These are phyloP conservation scores for Setaria italica DNA, from an alignment of 202 grass and related monocot species.

Conservation along the genomic window DNA sequence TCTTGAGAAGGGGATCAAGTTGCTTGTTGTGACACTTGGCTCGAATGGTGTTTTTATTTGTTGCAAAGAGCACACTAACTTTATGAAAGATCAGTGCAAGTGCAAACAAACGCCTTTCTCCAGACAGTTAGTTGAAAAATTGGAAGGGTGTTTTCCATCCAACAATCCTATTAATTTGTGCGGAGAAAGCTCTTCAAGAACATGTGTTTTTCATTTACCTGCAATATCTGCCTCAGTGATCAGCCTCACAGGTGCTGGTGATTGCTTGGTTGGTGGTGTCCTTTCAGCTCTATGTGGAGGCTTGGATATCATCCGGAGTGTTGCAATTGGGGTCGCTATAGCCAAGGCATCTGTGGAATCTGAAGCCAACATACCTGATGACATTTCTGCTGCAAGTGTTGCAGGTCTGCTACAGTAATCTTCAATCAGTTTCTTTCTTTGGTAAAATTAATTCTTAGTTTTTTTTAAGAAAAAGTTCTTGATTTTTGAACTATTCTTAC, in stretches of 20 bases:
- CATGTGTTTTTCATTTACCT: constrained; percentile 79
- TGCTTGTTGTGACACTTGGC: constrained; percentile 87
- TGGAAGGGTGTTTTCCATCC: constrained; percentile 40
- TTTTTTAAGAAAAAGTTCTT: too few relatives aligned
- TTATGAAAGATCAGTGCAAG: constrained; percentile 49
- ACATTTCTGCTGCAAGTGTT: constrained; percentile 54
- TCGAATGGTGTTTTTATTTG: constrained; percentile 82
- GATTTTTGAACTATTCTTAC: not conserved
- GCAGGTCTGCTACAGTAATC: constrained; percentile 55
- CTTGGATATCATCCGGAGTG: constrained; percentile 72
- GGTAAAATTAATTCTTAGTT: not conserved
- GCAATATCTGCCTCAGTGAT: constrained; percentile 71
- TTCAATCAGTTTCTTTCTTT: not conserved
- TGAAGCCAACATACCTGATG: constrained; percentile 74
- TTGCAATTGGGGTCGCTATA: constrained; percentile 72
- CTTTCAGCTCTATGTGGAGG: constrained; percentile 75
- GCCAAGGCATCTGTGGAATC: constrained; percentile 89
- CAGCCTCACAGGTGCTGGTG: constrained; percentile 87
- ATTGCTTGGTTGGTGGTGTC: constrained; percentile 89
- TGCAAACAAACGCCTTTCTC: constrained; percentile 46
- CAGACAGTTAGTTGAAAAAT: constrained; percentile 52
- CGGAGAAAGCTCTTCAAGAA: constrained; percentile 53
- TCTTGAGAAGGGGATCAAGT: constrained; percentile 86
- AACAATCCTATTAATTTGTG: constrained; percentile 37
- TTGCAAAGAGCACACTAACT: constrained; percentile 54